phyloP scores from a whole-genome alignment of 2,329 filamentous ascomycete species.

The Neoarthrinium moseri region DNA sequence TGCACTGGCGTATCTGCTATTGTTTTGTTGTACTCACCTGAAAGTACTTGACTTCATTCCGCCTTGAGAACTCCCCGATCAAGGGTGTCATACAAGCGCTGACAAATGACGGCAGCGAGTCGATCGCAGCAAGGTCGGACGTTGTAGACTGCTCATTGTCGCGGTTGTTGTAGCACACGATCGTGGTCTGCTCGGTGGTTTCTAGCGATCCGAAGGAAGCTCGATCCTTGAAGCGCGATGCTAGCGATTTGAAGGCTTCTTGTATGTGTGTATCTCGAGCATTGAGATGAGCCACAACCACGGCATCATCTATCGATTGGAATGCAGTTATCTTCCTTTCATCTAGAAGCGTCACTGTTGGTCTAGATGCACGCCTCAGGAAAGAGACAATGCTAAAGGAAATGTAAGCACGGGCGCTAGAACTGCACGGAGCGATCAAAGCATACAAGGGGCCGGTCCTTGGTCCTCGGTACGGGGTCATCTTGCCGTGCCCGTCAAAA shows the following conservation, averaged over 20 bases:
- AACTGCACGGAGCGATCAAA: no score
- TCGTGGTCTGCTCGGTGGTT: conserved; percentile 10
- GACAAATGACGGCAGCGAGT: conserved; percentile 36
- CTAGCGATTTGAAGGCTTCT: conserved; percentile 30
- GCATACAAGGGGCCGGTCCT: conserved; percentile 36
- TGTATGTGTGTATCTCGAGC: conserved; percentile 25
- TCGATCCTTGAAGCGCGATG: conserved; percentile 35
- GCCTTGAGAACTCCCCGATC: conserved; percentile 43
- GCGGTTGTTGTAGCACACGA: conserved; percentile 40
- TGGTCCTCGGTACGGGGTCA: conserved; percentile 41
- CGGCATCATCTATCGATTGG: conserved; percentile 34
- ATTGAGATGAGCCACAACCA: conserved; percentile 39
- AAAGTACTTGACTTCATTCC: conserved; percentile 41
- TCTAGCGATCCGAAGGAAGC: conserved; percentile 38
- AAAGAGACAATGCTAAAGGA: conserved; percentile 31
- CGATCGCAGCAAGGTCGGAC: conserved; percentile 29
- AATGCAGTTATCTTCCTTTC: conserved; percentile 28
- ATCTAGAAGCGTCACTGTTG: conserved; percentile 21
- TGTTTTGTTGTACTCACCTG: conserved; percentile 27
- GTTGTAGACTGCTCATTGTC: conserved; percentile 33
- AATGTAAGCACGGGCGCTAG: no score
- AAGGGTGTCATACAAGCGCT: conserved; percentile 35
- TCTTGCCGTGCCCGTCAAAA: conserved; percentile 32
- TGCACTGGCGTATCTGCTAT: no score
- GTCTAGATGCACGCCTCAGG: conserved; percentile 22